A percentile compares a stretch with the other conserved stretches of the same genome.
phyloP scores from a whole-genome alignment of 345 rosid genomes.

The Eucalyptus tenuipes region DNA sequence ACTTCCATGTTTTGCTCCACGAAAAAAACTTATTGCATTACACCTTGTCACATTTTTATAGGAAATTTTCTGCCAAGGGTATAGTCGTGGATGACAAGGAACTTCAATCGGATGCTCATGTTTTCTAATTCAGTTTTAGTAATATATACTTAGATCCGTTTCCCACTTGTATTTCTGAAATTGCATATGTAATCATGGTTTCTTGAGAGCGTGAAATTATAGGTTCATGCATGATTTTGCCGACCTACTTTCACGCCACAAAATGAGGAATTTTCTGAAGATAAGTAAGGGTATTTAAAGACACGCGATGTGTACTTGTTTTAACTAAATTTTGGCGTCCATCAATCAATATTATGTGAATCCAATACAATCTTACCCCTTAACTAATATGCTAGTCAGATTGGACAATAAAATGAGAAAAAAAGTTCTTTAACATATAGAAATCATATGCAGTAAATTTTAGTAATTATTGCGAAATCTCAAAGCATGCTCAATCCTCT shows the following conservation, averaged over 20 bases:
- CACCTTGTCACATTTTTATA: neutral
- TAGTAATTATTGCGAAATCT: neutral
- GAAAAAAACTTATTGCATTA: neutral
- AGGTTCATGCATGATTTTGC: neutral
- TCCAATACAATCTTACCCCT: neutral
- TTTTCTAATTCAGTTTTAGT: neutral
- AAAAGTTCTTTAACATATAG: neutral
- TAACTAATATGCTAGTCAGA: fast-evolving
- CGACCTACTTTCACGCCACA: neutral
- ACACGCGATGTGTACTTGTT: neutral
- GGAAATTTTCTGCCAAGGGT: neutral
- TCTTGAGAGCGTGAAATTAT: neutral
- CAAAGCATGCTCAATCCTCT: neutral
- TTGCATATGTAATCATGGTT: neutral
- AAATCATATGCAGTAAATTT: neutral
- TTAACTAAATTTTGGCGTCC: neutral
- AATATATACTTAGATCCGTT: neutral
- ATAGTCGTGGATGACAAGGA: neutral
- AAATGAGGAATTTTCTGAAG: neutral
- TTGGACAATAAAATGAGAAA: neutral
- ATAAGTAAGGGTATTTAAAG: neutral
- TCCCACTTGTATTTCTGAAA: neutral
- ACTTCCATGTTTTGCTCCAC: neutral
- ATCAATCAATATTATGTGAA: neutral
- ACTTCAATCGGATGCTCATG: neutral